A percentile compares a stretch with the other conserved stretches of the same genome.
These are phyloP conservation scores for Viridothelium virens DNA, from an alignment of 495 filamentous ascomycete species.

Conservation along the genomic window DNA sequence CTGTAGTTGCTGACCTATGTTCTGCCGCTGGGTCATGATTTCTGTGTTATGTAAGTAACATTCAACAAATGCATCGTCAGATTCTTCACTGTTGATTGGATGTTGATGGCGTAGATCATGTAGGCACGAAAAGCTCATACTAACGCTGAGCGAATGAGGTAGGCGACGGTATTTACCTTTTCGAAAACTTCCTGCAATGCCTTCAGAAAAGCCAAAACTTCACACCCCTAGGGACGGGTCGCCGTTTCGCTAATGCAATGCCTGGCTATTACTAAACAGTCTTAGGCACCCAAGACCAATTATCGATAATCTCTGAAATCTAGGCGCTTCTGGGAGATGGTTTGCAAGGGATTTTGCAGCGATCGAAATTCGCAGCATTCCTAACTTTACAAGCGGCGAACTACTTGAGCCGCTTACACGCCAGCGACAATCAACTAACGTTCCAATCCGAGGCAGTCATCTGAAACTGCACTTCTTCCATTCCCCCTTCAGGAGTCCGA, in stretches of 20 bases:
- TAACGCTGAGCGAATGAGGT: slow-evolving; percentile 51
- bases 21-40: too few species aligned
- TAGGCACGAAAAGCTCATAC: slow-evolving; percentile 39
- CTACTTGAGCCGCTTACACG: slow-evolving; percentile 30
- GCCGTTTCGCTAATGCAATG: slow-evolving; percentile 37
- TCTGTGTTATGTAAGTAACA: too few species aligned
- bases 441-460: slow-evolving; percentile 32
- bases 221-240: slow-evolving; percentile 42
- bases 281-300: slow-evolving; percentile 34
- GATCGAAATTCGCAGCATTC: slow-evolving; percentile 34
- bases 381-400: slow-evolving; percentile 29
- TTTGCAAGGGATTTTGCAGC: slow-evolving; percentile 27
- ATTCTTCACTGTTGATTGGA: not conserved
- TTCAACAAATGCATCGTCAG: slow-evolving; percentile 7
- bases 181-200: slow-evolving; percentile 45
- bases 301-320: slow-evolving; percentile 47
- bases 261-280: slow-evolving; percentile 37
- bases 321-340: slow-evolving; percentile 39
- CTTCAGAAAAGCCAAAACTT: slow-evolving; percentile 48
- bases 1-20: too few species aligned
- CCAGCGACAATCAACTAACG: slow-evolving; percentile 33
- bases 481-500: slow-evolving; percentile 21
- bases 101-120: slow-evolving; percentile 19
- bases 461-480: slow-evolving; percentile 39
- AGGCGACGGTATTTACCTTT: slow-evolving; percentile 48